Percentiles rank a stretch among this genome's conserved stretches.
Conservation (phyloP, 352 stramenopile species). For the Globisporangium acanthophoron region DNA sequence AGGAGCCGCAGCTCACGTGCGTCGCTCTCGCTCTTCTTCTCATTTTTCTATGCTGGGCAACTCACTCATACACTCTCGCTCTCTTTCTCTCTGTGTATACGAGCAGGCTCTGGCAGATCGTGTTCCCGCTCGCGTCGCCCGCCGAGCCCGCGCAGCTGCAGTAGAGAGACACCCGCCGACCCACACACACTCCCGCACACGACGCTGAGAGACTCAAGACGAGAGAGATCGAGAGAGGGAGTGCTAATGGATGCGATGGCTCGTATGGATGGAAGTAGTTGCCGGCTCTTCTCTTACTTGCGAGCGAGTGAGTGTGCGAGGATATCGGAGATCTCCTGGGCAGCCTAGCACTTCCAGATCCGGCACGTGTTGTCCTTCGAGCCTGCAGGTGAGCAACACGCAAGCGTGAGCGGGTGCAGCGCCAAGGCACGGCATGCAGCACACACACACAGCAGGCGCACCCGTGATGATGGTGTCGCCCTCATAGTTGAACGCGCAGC, state of each 20-base stretch:
- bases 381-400: slow-evolving; percentile 17
- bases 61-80: background rate
- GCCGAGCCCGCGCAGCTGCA: slow-evolving; percentile 45
- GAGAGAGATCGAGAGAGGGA: slow-evolving; percentile 1
- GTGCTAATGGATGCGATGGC: background rate
- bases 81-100: slow-evolving; percentile 3
- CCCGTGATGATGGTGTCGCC: slow-evolving; percentile 96
- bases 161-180: slow-evolving; percentile 5
- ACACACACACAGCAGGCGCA: slow-evolving; percentile 24
- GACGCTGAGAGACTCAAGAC: background rate
- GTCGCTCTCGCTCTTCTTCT: slow-evolving; percentile 10
- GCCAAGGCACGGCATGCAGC: background rate
- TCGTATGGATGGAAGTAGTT: background rate
- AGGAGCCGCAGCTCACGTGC: slow-evolving; percentile 69
- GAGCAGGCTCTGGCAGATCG: slow-evolving; percentile 55
- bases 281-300: too few relatives aligned
- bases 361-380: slow-evolving; percentile 86
- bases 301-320: background rate
- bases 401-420: background rate
- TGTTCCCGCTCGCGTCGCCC: slow-evolving; percentile 69
- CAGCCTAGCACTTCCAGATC: slow-evolving; percentile 70
- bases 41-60: background rate
- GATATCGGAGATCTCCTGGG: background rate
- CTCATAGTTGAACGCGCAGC: slow-evolving; percentile 95
- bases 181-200: background rate